Conservation (phyloP, 148 eudicot species). For the Hydrangea macrophylla region DNA sequence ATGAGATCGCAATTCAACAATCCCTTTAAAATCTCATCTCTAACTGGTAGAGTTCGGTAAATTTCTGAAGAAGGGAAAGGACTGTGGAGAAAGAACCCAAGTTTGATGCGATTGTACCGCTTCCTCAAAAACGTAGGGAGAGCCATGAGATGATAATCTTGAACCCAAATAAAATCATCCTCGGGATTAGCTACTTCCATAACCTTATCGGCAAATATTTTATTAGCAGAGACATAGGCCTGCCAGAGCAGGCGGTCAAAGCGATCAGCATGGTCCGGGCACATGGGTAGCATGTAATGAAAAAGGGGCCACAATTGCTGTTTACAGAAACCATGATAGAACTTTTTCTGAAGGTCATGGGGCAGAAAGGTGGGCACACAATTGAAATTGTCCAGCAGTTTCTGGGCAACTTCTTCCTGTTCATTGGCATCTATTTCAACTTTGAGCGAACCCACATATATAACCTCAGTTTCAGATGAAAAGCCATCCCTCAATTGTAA, state of each 20-base stretch:
- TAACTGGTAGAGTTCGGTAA: constrained; percentile 67
- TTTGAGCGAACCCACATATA: constrained; percentile 70
- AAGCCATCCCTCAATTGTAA: constrained; percentile 64
- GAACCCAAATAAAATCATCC: constrained; percentile 72
- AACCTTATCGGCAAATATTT: constrained; percentile 68
- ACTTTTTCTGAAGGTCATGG: constrained; percentile 41
- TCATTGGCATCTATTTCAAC: constrained; percentile 55
- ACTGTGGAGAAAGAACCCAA: constrained; percentile 75
- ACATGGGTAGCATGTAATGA: constrained; percentile 79
- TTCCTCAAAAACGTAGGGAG: constrained; percentile 74
- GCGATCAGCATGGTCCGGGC: constrained; percentile 70
- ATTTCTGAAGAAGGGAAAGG: constrained; percentile 83
- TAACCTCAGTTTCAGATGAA: constrained; percentile 50
- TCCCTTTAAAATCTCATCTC: constrained; percentile 70
- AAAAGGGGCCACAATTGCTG: constrained; percentile 81
- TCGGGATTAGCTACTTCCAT: constrained; percentile 74
- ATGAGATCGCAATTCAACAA: constrained; percentile 68
- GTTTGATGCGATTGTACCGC: constrained; percentile 57
- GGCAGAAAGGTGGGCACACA: constrained; percentile 78
- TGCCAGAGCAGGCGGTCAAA: constrained; percentile 75
- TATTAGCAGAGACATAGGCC: constrained; percentile 77
- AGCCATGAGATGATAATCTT: constrained; percentile 71
- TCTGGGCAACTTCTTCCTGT: constrained; percentile 64
- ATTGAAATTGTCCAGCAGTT: constrained; percentile 50
- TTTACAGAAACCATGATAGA: constrained; percentile 70